phyloP scores from a whole-genome alignment of 73 alveolate species.

The Symbiodinium pilosum region DNA sequence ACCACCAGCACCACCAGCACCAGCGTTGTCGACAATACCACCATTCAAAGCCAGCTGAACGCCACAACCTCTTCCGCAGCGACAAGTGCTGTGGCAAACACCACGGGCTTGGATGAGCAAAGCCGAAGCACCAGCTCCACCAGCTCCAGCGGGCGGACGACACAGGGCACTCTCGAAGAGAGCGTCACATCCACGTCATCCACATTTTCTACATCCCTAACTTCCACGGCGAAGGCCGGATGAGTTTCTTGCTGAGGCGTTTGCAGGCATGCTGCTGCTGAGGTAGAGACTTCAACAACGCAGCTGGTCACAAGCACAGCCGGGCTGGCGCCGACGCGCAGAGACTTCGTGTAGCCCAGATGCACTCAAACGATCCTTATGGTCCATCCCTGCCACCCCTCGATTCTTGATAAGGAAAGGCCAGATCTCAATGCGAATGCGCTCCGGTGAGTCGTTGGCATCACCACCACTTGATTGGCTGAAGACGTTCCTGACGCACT shows the following conservation, averaged over 20 bases:
- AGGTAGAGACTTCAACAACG: not conserved
- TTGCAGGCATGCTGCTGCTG: too few relatives aligned
- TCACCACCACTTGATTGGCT: not conserved
- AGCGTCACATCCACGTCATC: too few relatives aligned
- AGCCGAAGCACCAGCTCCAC: not conserved
- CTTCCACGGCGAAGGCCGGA: too few relatives aligned
- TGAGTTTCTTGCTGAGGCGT: too few relatives aligned
- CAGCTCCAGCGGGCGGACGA: too few relatives aligned
- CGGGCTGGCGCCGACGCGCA: not conserved
- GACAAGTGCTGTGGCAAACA: not conserved
- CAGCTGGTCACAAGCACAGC: not conserved
- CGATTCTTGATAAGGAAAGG: not conserved
- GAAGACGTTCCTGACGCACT: not conserved
- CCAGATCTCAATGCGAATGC: not conserved
- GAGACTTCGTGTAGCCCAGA: not conserved
- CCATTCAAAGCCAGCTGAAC: too few relatives aligned
- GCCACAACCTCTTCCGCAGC: not conserved
- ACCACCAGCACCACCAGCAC: constrained; percentile 17
- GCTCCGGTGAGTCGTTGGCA: not conserved
- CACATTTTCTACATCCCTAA: too few relatives aligned
- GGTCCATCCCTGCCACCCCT: not conserved
- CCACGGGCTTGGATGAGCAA: not conserved
- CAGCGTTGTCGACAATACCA: too few relatives aligned
- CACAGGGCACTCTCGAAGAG: too few relatives aligned
- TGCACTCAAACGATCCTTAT: not conserved